Conservation (phyloP, 2,329 filamentous ascomycete genomes). For the Dichotomopilus funicola region DNA sequence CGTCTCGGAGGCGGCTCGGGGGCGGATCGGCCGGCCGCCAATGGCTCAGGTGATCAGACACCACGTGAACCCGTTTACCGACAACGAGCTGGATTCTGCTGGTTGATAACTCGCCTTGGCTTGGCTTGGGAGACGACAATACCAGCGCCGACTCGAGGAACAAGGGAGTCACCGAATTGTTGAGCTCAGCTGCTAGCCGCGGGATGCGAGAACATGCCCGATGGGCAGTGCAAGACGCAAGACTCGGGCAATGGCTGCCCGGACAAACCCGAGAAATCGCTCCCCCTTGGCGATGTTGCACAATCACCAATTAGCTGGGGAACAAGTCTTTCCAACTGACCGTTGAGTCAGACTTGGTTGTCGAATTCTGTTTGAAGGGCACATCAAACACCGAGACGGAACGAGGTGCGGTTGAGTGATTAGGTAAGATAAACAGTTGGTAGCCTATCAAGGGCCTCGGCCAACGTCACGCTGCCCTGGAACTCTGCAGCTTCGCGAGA, state of each 20-base stretch:
- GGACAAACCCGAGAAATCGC: no score
- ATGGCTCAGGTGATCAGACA: conserved; percentile 13
- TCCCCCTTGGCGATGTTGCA: no score
- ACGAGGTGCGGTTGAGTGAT: conserved; percentile 4
- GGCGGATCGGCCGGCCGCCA: conserved; percentile 6
- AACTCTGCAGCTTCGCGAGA: no score
- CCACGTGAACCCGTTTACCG: conserved; percentile 17
- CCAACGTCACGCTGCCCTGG: conserved; percentile 11
- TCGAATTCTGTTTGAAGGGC: neutral
- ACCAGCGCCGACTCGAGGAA: neutral
- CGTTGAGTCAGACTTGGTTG: no score
- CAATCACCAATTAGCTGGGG: no score
- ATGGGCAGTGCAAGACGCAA: no score
- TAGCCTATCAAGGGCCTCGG: conserved; percentile 2
- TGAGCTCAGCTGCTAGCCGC: no score
- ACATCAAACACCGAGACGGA: neutral
- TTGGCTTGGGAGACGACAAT: neutral
- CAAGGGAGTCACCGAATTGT: no score
- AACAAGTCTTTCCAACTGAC: no score
- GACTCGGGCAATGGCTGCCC: no score
- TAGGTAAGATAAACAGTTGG: conserved; percentile 14
- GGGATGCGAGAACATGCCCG: no score
- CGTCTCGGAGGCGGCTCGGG: neutral
- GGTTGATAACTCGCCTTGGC: neutral
- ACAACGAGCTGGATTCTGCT: neutral